Conservation (phyloP, 2,329 filamentous ascomycete genomes). For the Cladophialophora psammophila region DNA sequence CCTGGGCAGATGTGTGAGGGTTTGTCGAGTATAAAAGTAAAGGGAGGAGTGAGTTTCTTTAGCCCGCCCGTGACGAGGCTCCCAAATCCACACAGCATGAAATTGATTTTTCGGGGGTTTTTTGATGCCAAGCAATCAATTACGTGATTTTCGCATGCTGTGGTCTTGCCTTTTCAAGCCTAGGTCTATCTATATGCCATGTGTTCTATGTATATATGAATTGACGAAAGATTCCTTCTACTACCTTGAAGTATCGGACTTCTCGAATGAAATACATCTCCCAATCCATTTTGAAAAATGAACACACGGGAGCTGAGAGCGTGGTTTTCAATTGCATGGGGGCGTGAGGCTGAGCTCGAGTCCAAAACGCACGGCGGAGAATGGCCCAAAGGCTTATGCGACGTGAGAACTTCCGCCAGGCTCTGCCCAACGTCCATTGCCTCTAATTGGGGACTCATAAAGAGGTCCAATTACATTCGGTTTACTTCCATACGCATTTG, state of each 20-base stretch:
- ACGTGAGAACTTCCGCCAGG: not conserved
- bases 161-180: not conserved
- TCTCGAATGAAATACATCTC: not conserved
- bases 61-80: conserved; percentile 7
- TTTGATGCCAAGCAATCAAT: conserved; percentile 14
- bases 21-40: not conserved
- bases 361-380: not conserved
- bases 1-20: not conserved
- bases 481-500: not conserved
- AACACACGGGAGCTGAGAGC: no score
- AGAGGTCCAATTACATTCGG: not conserved
- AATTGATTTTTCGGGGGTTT: conserved; percentile 10
- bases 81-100: not conserved
- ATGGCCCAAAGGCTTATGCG: not conserved
- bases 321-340: not conserved
- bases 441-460: not conserved
- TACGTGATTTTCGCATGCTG: conserved; percentile 4
- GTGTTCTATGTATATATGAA: no score
- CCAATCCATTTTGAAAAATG: not conserved
- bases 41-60: not conserved
- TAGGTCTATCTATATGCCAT: not conserved
- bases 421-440: not conserved
- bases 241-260: no score
- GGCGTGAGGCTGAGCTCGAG: not conserved
- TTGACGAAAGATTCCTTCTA: no score